Conservation (phyloP, 192 early-diverging fungal genomes). For the Entomortierella chlamydospora region DNA sequence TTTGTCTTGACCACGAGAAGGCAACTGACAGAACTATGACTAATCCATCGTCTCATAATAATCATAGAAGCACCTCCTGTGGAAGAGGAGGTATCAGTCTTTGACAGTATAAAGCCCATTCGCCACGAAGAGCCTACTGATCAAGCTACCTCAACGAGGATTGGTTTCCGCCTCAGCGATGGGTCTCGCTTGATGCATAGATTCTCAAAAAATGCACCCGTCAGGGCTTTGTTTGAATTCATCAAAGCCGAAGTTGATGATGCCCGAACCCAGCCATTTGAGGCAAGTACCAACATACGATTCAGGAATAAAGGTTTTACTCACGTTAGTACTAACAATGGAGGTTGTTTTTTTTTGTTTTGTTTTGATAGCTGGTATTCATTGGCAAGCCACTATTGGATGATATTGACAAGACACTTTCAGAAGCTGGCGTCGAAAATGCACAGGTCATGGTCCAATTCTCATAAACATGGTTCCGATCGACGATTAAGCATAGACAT, state of each 20-base stretch:
- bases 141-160: constrained; percentile 71
- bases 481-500: too few species aligned
- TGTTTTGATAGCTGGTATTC: constrained; percentile 72
- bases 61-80: constrained; percentile 12
- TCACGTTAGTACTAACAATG: not conserved
- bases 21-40: not conserved
- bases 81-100: constrained; percentile 29
- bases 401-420: constrained; percentile 74
- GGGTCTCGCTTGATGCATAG: constrained; percentile 81
- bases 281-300: constrained; percentile 60
- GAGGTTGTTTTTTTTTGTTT: too few species aligned
- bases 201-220: constrained; percentile 79
- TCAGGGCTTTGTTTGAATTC: constrained; percentile 84
- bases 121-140: constrained; percentile 62
- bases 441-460: constrained; percentile 63
- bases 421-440: constrained; percentile 76
- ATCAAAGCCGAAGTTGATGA: constrained; percentile 80
- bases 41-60: not conserved
- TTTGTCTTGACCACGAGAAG: not conserved
- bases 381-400: constrained; percentile 75
- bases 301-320: not conserved
- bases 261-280: constrained; percentile 71
- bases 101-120: constrained; percentile 59
- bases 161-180: constrained; percentile 85
- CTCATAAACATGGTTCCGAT: not conserved